A percentile compares a stretch with the other conserved stretches of the same genome.
phyloP scores from a whole-genome alignment of 345 rosid species.

The Excoecaria agallocha region DNA sequence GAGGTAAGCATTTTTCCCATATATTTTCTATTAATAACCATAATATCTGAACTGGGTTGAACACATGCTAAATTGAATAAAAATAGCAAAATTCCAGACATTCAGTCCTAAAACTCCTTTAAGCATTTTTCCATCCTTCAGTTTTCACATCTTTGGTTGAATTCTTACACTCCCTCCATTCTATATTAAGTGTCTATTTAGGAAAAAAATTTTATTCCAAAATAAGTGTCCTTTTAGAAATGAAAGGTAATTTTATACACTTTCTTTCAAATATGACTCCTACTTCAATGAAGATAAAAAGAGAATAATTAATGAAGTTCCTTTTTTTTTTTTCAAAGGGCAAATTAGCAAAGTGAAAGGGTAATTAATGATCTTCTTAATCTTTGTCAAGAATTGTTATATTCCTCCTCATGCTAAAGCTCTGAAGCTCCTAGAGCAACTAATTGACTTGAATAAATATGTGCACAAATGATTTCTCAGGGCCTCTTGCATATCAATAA shows the following conservation, averaged over 20 bases:
- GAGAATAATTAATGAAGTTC: no score
- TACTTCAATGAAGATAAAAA: no score
- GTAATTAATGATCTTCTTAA: no score
- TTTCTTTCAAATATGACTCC: no score
- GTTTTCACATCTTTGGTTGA: background rate
- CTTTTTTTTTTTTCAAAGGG: no score
- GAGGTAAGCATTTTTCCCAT: slow-evolving; percentile 47
- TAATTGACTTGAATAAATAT: background rate
- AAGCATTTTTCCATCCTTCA: background rate
- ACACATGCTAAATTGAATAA: background rate
- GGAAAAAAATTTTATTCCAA: no score
- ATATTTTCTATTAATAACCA: background rate
- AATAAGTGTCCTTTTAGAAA: no score
- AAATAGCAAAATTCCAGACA: background rate
- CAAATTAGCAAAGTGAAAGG: no score
- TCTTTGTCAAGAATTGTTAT: background rate
- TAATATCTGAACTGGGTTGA: background rate
- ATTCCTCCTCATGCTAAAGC: background rate
- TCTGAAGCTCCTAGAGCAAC: background rate
- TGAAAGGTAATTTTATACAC: no score
- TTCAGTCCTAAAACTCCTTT: background rate
- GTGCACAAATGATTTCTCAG: background rate
- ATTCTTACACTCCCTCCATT: background rate
- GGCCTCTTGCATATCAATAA: background rate
- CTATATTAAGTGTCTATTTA: no score